Conservation (phyloP, 2,329 filamentous ascomycete species). For the Hortaea werneckii region DNA sequence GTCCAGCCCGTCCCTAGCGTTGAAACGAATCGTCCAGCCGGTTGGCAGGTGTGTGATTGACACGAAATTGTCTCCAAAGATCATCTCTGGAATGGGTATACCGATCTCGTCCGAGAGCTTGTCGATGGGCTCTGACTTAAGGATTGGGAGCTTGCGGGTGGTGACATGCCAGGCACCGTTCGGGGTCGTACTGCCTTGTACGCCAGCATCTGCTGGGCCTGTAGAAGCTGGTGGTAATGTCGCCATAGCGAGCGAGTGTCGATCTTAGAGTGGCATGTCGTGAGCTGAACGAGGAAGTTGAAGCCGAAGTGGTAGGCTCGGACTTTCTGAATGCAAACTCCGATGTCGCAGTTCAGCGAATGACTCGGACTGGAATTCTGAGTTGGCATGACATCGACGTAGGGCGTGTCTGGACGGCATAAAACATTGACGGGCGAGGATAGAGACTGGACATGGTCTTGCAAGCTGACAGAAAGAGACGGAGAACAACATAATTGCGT, state of each 20-base stretch:
- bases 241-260: background rate
- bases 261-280: background rate
- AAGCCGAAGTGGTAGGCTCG: background rate
- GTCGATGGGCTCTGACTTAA: slow-evolving; percentile 84
- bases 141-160: slow-evolving; percentile 85
- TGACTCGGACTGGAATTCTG: background rate
- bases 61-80: slow-evolving; percentile 91
- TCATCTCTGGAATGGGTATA: slow-evolving; percentile 95
- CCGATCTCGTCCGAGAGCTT: slow-evolving; percentile 66
- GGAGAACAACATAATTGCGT: background rate
- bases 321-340: background rate
- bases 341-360: background rate
- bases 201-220: slow-evolving; percentile 1
- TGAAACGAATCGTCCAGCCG: slow-evolving; percentile 74
- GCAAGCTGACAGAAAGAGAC: background rate
- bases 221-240: background rate
- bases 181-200: slow-evolving; percentile 10
- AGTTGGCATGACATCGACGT: background rate
- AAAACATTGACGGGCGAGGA: background rate
- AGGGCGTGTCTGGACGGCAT: background rate
- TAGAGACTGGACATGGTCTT: background rate
- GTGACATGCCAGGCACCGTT: slow-evolving; percentile 43
- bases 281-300: background rate
- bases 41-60: slow-evolving; percentile 60
- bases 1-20: slow-evolving; percentile 78